Conservation (phyloP, 2,329 filamentous ascomycete genomes). For the Botrytis fabae region DNA sequence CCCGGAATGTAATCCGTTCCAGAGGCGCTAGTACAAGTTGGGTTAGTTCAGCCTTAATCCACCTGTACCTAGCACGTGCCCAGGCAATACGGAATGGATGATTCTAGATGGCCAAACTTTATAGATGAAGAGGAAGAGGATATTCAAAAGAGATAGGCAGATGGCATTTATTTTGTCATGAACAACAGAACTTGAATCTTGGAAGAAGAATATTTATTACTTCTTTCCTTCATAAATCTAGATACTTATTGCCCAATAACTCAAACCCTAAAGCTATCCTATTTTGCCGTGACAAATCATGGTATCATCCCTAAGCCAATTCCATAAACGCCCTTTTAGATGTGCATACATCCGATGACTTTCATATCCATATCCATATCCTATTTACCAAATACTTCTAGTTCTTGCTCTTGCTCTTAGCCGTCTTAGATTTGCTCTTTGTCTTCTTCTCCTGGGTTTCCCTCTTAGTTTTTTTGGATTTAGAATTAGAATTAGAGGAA, state of each 20-base stretch:
- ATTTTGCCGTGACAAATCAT: slow-evolving; percentile 16
- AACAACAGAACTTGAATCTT: neutral
- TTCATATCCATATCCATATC: neutral
- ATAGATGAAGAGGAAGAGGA: neutral
- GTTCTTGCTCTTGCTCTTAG: slow-evolving; percentile 22
- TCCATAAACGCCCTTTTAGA: slow-evolving; percentile 20
- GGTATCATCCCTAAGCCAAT: slow-evolving; percentile 21
- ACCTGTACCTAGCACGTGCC: neutral
- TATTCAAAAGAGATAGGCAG: neutral
- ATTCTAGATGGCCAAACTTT: neutral
- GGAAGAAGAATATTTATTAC: neutral
- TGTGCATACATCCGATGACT: neutral
- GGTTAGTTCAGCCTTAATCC: neutral
- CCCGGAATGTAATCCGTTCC: neutral
- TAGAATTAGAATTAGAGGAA: neutral
- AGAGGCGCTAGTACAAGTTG: neutral
- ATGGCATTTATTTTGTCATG: neutral
- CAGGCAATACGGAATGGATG: neutral
- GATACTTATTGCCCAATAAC: neutral
- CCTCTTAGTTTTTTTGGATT: slow-evolving; percentile 1
- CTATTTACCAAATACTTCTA: neutral
- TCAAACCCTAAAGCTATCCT: neutral
- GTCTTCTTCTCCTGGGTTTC: slow-evolving; percentile 21
- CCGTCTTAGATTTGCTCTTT: slow-evolving; percentile 19
- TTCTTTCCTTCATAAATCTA: neutral